A percentile compares a stretch with the other conserved stretches of the same genome.
Conservation (phyloP, 805 yeast species). For the Lipomyces japonicus region DNA sequence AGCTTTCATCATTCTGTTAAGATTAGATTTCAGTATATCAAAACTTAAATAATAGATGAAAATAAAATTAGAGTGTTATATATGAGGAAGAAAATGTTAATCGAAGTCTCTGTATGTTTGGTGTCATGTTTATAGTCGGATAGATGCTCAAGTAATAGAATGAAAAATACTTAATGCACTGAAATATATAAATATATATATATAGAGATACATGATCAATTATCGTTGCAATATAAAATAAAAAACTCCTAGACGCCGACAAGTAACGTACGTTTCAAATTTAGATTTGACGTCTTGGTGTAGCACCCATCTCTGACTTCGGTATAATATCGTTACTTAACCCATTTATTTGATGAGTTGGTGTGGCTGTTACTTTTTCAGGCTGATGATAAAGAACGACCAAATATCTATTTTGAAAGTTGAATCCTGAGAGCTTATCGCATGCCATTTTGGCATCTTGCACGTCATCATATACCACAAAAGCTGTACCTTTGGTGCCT, state of each 20-base stretch:
- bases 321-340: no score
- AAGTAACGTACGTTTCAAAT: no score
- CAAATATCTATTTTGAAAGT: constrained; percentile 55
- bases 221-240: no score
- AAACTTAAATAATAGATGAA: neutral
- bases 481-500: constrained; percentile 51
- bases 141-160: no score
- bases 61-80: neutral
- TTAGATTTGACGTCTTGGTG: constrained; percentile 5
- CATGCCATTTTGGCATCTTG: constrained; percentile 50
- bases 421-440: constrained; percentile 57
- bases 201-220: no score
- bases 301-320: no score
- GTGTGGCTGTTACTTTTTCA: constrained; percentile 36
- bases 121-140: no score
- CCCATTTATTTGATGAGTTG: no score
- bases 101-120: neutral
- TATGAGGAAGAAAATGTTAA: neutral
- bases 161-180: neutral
- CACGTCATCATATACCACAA: constrained; percentile 50
- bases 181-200: no score
- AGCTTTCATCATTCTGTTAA: constrained; percentile 39
- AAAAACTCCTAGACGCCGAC: no score
- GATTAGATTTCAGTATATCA: constrained; percentile 19
- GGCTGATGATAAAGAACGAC: constrained; percentile 50